phyloP scores from a whole-genome alignment of 345 rosid species.

The Acer saccharum region DNA sequence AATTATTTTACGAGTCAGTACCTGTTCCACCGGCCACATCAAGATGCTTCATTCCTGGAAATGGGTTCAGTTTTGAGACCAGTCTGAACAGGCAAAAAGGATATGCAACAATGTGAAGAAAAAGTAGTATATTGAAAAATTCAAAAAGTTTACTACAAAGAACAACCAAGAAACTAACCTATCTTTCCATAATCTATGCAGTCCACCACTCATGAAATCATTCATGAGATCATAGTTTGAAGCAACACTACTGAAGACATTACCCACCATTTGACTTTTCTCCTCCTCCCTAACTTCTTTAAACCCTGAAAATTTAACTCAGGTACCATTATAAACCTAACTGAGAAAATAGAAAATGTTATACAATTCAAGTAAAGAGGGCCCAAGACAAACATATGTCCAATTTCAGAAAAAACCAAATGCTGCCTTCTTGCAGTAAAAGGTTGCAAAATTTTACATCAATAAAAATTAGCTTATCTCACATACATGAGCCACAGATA shows the following conservation, averaged over 20 bases:
- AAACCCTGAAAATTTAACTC: conserved; percentile 60
- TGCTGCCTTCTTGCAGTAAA: too few species aligned
- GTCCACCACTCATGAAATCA: conserved; percentile 92
- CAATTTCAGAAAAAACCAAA: too few species aligned
- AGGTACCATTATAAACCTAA: neutral
- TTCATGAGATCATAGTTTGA: conserved; percentile 96
- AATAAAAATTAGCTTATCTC: too few species aligned
- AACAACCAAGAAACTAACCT: conserved; percentile 45
- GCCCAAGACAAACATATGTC: neutral
- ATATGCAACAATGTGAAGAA: conserved; percentile 14
- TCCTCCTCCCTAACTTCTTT: conserved; percentile 88
- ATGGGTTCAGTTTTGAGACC: conserved; percentile 82
- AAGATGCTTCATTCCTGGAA: conserved; percentile 95
- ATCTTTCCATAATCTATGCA: conserved; percentile 96
- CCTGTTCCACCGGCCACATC: conserved; percentile 99
- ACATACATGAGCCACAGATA: neutral
- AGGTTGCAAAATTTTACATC: too few species aligned
- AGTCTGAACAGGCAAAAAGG: conserved; percentile 47
- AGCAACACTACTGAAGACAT: conserved; percentile 88
- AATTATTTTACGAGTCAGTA: conserved; percentile 9
- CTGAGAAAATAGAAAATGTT: neutral
- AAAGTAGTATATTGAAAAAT: conserved; percentile 6
- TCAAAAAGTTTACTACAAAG: conserved; percentile 4
- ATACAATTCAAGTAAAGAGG: neutral
- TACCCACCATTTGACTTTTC: conserved; percentile 77